phyloP scores from a whole-genome alignment of 805 yeast species.

The Wickerhamomyces rabaulensis region DNA sequence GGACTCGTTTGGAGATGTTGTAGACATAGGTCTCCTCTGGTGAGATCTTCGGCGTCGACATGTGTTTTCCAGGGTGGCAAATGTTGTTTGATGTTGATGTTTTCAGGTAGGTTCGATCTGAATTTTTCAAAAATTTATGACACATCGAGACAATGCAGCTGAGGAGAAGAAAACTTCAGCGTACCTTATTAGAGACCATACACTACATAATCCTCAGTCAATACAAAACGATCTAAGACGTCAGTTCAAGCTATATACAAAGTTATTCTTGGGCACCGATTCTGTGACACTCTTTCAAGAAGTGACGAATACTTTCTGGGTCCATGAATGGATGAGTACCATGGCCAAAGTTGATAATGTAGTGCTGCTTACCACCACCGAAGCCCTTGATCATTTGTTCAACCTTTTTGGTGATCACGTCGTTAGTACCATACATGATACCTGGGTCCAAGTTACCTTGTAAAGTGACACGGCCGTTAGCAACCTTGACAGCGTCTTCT shows the following conservation, averaged over 20 bases:
- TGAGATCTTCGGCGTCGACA: not conserved
- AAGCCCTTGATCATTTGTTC: slow-evolving; percentile 85
- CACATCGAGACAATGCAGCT: no score
- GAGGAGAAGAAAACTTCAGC: no score
- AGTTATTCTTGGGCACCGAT: slow-evolving; percentile 45
- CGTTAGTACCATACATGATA: slow-evolving; percentile 83
- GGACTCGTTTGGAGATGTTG: slow-evolving; percentile 34
- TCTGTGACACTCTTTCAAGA: slow-evolving; percentile 83
- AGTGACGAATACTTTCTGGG: slow-evolving; percentile 81
- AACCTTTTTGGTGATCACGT: slow-evolving; percentile 72
- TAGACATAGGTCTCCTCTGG: slow-evolving; percentile 43
- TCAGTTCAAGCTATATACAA: not conserved
- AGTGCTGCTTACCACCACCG: slow-evolving; percentile 89
- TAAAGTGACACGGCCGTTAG: slow-evolving; percentile 70
- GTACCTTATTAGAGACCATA: no score
- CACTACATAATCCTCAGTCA: no score
- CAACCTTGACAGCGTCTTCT: slow-evolving; percentile 70
- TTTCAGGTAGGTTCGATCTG: no score
- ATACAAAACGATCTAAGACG: no score
- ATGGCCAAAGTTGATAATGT: slow-evolving; percentile 94
- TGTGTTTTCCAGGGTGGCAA: not conserved
- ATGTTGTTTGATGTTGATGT: no score
- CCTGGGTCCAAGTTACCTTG: slow-evolving; percentile 98
- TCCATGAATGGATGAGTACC: slow-evolving; percentile 98
- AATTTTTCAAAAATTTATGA: no score